Base-by-base conservation (phyloP, 2,329 filamentous ascomycete genomes). In the Claviceps pazoutovae region DNA sequence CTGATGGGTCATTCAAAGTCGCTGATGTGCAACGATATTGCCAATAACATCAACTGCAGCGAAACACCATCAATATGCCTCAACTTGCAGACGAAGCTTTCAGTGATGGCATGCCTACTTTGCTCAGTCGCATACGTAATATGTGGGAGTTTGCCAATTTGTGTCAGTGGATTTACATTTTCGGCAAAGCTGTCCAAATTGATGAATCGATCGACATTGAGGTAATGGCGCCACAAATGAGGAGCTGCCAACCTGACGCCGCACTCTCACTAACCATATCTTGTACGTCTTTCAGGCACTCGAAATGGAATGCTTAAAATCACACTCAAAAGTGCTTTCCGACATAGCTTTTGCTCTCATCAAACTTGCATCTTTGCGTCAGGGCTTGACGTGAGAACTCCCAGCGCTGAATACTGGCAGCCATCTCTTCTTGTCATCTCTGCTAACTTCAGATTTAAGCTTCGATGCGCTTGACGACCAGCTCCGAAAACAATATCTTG, bases 131-230 rank as follows among this genome's bases (percentile, higher is more conserved):
- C 57, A 78, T 97, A 58, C 82, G 91, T 56, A 93, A 87, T 64
- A 89, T 87, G 76, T 97, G 91, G 90, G 86, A 96, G 67, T 96
- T 97, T 68, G 88, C 91, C 55, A 91, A 89, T 62, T 72, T 97
- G 7, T 89, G 85, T 70, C 91, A 98, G 69, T 98, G 89, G 78
- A 87, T 97, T 55, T 86, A 84, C 65, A 80, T 91, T 42, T 98
- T 98, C 67, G 90, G 91, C 55, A 83, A 85, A 61, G 83, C 83
- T 44, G 83, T 95, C 65, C 96, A 95, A 71, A 86, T 97, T 58
- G 84, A 93, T 60, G 86, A 94, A 56, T 82, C 85, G 62, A 76
- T 96, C 56, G 88, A 91, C 62, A 86, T 96, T 57, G 90, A 97
- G 72, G 93, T 95, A 79, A 37, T 63, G 42, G 16, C 37, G 21